Evolutionary conservation across 1,284 basidiomycete genomes (phyloP).

Genomic region (Cutaneotrichosporon mucoides): DNA sequence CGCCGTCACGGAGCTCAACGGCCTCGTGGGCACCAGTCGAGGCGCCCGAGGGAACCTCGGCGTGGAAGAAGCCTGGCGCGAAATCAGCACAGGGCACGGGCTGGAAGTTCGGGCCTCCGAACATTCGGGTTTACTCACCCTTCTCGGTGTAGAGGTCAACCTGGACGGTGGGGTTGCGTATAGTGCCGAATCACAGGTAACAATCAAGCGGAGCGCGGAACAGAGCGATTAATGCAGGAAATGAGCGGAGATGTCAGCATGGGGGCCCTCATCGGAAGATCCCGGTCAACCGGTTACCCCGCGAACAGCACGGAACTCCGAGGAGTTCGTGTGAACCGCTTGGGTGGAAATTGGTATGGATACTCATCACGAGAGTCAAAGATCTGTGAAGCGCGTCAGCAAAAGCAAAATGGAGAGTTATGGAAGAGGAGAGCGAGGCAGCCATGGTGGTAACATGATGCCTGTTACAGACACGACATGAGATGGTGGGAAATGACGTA

Average conservation of each 20-base stretch:
- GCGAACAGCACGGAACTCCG: not conserved
- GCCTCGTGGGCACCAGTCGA: slow-evolving; percentile 99
- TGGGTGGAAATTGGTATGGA: not conserved
- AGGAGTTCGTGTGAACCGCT: not conserved
- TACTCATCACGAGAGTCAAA: slow-evolving; percentile 82
- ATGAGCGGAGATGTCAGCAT: slow-evolving; percentile 21
- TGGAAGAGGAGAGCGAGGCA: too few species aligned
- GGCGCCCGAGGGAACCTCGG: slow-evolving; percentile 94
- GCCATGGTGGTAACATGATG: too few species aligned
- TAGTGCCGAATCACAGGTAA: slow-evolving; percentile 22
- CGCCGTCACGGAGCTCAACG: slow-evolving; percentile 95
- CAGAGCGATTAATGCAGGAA: too few species aligned
- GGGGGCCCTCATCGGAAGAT: slow-evolving; percentile 1
- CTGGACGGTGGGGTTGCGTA: slow-evolving; percentile 83
- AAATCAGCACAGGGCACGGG: too few species aligned
- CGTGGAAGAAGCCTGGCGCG: slow-evolving; percentile 77
- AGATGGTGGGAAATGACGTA: too few species aligned
- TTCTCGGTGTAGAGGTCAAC: slow-evolving; percentile 86
- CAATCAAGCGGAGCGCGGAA: not conserved
- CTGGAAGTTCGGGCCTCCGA: too few species aligned
- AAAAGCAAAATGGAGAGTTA: too few species aligned
- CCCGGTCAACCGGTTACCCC: not conserved
- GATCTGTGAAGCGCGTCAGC: slow-evolving; percentile 58
- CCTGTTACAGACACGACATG: too few species aligned
- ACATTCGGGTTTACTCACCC: slow-evolving; percentile 53